These are phyloP conservation scores for Sporisorium scitamineum DNA, from an alignment of 1,284 basidiomycete genomes.

Conservation along the genomic window DNA sequence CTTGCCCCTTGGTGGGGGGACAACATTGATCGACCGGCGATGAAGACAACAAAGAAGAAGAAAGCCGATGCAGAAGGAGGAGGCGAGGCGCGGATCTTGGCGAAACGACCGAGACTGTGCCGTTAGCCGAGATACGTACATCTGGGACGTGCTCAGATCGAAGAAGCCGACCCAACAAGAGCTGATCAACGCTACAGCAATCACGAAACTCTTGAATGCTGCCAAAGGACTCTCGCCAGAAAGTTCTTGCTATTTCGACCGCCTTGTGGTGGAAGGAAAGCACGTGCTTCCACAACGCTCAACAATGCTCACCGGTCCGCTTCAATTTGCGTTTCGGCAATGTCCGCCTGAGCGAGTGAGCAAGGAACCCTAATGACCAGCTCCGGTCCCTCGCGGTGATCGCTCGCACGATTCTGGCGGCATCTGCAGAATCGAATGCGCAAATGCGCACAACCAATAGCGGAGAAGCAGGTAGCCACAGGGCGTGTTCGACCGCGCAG, in stretches of 20 bases:
- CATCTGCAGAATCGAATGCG: too few species aligned
- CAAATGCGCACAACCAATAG: too few species aligned
- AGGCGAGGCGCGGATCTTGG: conserved; percentile 8
- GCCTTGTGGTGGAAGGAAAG: background rate
- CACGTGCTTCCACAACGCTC: background rate
- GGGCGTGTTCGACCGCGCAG: too few species aligned
- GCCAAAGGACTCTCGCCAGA: background rate
- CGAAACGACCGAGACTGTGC: conserved; percentile 5
- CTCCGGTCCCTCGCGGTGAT: too few species aligned
- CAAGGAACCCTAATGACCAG: background rate
- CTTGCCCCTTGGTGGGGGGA: background rate
- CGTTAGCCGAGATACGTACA: conserved; percentile 4
- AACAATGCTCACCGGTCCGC: background rate
- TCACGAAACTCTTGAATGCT: background rate
- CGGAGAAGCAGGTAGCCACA: too few species aligned
- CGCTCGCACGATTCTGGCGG: too few species aligned
- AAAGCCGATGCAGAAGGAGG: conserved; percentile 7
- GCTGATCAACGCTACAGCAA: background rate
- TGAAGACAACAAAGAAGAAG: background rate
- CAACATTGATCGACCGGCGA: conserved; percentile 8
- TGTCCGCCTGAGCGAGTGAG: background rate
- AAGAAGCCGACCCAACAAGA: background rate
- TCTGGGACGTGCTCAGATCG: background rate
- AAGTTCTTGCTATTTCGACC: background rate
- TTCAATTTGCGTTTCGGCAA: background rate